Base-by-base conservation (phyloP, 2,329 filamentous ascomycete species). In the Colletotrichum sp. region DNA sequence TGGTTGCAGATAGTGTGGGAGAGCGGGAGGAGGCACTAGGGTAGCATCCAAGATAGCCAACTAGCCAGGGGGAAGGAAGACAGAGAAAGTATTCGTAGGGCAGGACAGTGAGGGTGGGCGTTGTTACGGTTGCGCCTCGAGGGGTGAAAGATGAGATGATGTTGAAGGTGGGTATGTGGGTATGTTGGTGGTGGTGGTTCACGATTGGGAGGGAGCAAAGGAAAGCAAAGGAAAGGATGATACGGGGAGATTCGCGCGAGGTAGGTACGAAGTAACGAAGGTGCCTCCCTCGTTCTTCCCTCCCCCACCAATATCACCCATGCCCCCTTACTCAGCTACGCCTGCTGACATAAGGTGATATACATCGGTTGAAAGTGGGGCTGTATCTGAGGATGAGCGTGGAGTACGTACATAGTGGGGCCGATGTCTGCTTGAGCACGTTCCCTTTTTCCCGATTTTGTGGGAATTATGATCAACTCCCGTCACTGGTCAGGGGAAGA, bases 1-100 rank as follows among this genome's bases (percentile, higher is more conserved):
- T 65, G 44, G 73, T 68, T 52, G 57, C 73, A 75, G 63, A 72
- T 75, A 75, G 73, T 68, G 64, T 24, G 69, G 63, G 62, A 72
- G 52, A 44, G 30, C 52, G 72, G 72, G 62, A 67, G 21, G 28
- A 62, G 49, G 59, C 57, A 67, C 70, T 64, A 65, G 59, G 71
- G 64, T 76, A 60, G 70, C 70, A 64, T 44, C 62, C 66, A 66
- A 32, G 44, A 52, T 52, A 52, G 44, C 44, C 44, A 52, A 21
- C 44, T 52, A 60, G 71, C 34, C 68, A 70, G 39, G 30, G 71
- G 63, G 39, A 49, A 44, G 39, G 28, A 18, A 34, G 18, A 55
- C n/a, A 49, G 57, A 59, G 49, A 32, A 55, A 13, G 62, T 49
- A 74, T 44, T 44, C 28, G 70, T 60, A 34, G 44, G 44, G n/a